Evolutionary conservation across 2,329 filamentous ascomycete species (phyloP).

Genomic region (Moelleriella libera): DNA sequence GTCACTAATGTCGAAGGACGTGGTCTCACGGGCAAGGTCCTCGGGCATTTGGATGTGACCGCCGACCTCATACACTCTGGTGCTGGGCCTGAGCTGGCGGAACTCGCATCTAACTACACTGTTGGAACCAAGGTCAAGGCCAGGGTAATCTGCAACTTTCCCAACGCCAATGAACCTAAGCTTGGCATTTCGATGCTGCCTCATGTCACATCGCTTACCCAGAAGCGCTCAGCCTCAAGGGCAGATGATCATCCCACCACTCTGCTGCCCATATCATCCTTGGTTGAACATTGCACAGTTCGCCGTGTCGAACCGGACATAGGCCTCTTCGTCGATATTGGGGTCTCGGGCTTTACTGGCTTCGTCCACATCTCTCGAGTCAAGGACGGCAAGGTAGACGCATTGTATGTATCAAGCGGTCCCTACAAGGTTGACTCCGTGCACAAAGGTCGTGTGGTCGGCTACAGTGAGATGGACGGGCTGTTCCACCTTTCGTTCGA

Average conservation of each 20-base stretch:
- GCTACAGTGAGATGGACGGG: conserved; percentile 79
- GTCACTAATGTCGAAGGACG: conserved; percentile 59
- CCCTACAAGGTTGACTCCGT: conserved; percentile 64
- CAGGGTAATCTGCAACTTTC: conserved; percentile 79
- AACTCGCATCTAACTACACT: conserved; percentile 68
- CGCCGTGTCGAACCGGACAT: conserved; percentile 65
- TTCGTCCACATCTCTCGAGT: conserved; percentile 93
- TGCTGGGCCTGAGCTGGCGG: conserved; percentile 50
- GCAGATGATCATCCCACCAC: conserved; percentile 37
- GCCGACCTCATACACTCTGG: conserved; percentile 86
- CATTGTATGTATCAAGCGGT: conserved; percentile 61
- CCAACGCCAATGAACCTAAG: conserved; percentile 63
- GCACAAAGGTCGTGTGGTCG: conserved; percentile 70
- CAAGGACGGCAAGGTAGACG: conserved; percentile 79
- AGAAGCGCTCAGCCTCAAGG: conserved; percentile 23
- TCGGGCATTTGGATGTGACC: conserved; percentile 82
- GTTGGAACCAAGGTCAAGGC: conserved; percentile 73
- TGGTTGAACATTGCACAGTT: conserved; percentile 66
- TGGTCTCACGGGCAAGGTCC: conserved; percentile 79
- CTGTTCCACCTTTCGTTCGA: conserved; percentile 78
- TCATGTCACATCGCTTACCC: conserved; percentile 56
- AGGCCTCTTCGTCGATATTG: conserved; percentile 67
- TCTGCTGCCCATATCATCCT: conserved; percentile 55
- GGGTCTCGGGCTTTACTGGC: conserved; percentile 49
- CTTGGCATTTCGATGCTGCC: conserved; percentile 78